Conservation (phyloP, 495 filamentous ascomycete genomes). For the Trichoderma gamsii region DNA sequence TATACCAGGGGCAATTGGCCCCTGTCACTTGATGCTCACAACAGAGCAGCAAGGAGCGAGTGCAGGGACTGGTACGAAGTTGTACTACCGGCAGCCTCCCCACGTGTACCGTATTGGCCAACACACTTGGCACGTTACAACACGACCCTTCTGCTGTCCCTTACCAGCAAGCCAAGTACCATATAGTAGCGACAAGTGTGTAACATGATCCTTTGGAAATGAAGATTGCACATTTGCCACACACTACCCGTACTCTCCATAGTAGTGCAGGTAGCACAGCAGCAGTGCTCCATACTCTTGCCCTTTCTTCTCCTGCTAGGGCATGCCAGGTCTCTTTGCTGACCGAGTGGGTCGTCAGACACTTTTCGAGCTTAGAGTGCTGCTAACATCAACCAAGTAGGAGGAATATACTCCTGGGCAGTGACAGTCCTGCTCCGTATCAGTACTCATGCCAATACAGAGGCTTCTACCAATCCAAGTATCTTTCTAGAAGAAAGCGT, state of each 20-base stretch:
- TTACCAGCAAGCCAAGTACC: too few species aligned
- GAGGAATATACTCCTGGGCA: too few species aligned
- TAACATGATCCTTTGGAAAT: not conserved
- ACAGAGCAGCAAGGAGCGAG: not conserved
- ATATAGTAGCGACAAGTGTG: not conserved
- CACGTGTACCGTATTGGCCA: slow-evolving; percentile 1
- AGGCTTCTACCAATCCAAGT: not conserved
- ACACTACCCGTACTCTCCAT: not conserved
- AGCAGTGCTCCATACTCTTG: not conserved
- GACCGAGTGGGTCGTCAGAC: slow-evolving; percentile 6
- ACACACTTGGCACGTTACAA: slow-evolving; percentile 2
- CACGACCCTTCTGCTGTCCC: not conserved
- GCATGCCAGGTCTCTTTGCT: slow-evolving; percentile 9
- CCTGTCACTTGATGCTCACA: not conserved
- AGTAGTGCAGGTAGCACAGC: not conserved
- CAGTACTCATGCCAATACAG: not conserved
- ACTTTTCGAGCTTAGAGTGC: not conserved
- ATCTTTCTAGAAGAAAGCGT: not conserved
- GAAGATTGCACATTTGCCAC: not conserved
- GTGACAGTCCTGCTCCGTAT: not conserved
- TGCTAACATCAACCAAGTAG: not conserved
- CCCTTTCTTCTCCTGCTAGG: not conserved
- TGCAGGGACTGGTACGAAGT: too few species aligned
- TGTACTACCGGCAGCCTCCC: not conserved
- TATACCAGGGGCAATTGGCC: not conserved